These are phyloP conservation scores for Trichoderma atroviride DNA, from an alignment of 2,329 filamentous ascomycete species.

Conservation along the genomic window DNA sequence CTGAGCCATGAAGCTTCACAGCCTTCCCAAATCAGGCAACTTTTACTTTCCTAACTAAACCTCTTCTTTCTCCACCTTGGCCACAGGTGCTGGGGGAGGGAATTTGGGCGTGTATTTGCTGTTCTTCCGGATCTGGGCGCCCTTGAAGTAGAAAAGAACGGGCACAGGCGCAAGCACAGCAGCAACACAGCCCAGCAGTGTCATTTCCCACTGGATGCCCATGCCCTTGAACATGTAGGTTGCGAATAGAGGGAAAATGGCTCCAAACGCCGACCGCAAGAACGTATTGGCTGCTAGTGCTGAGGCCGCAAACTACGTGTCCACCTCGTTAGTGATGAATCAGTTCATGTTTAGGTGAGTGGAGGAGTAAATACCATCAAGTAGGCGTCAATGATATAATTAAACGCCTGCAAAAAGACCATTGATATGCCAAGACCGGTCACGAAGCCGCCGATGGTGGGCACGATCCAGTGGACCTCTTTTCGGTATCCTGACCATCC, in stretches of 20 bases:
- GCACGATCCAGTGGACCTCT: constrained; percentile 9
- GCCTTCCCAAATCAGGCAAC: background rate
- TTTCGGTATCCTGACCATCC: constrained; percentile 4
- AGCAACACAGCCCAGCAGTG: background rate
- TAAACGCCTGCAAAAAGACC: constrained; percentile 8
- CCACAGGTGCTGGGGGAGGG: background rate
- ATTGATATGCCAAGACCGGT: constrained; percentile 2
- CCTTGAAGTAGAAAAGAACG: constrained; percentile 10
- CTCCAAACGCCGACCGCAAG: background rate
- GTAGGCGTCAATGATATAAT: constrained; percentile 5
- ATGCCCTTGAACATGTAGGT: constrained; percentile 5
- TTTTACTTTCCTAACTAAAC: background rate
- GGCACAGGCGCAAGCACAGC: constrained; percentile 2
- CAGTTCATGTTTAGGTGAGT: background rate
- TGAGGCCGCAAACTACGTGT: background rate
- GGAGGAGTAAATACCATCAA: background rate
- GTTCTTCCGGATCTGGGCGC: background rate
- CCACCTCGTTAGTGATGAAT: background rate
- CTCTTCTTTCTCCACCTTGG: background rate
- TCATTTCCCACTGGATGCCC: background rate
- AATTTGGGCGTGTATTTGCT: constrained; percentile 6
- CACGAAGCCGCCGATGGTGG: constrained; percentile 1
- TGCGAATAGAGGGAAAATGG: constrained; percentile 6
- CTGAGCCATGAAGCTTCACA: background rate
- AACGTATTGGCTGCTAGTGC: constrained; percentile 8